Evolutionary conservation across 2,329 filamentous ascomycete genomes (phyloP).

Genomic region (Orbilia oligospora): DNA sequence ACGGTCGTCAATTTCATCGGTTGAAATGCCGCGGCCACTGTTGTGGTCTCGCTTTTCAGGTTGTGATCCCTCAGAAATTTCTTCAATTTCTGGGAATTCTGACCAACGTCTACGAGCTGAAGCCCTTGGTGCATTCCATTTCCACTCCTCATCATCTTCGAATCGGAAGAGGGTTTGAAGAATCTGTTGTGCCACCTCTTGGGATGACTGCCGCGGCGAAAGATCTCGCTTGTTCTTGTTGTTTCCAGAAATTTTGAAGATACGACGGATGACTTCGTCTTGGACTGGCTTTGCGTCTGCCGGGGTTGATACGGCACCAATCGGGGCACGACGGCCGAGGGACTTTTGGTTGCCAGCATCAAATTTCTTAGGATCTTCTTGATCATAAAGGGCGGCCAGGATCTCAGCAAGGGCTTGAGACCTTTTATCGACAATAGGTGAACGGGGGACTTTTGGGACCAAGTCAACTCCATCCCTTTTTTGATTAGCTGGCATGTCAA

Average conservation of each 20-base stretch:
- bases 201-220: not conserved
- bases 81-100: not conserved
- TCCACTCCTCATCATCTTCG: conserved; percentile 1
- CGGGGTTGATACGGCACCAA: not conserved
- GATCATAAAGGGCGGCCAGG: not conserved
- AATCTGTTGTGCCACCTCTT: not conserved
- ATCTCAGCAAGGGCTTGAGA: not conserved
- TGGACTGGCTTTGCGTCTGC: conserved; percentile 7
- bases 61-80: not conserved
- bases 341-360: not conserved
- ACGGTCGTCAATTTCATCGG: not conserved
- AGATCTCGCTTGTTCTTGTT: not conserved
- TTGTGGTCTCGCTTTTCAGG: not conserved
- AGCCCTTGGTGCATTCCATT: not conserved
- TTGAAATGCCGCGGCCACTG: not conserved
- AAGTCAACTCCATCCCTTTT: not conserved
- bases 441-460: not conserved
- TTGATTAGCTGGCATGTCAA: not conserved
- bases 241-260: conserved; percentile 1
- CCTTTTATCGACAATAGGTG: not conserved
- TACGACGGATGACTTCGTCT: conserved; percentile 11
- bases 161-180: conserved; percentile 20
- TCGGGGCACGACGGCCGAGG: not conserved
- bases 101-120: not conserved
- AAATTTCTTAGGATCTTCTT: not conserved